Base-by-base conservation (phyloP, 169 alveolate genomes). In the Ichthyophthirius multifiliis region DNA sequence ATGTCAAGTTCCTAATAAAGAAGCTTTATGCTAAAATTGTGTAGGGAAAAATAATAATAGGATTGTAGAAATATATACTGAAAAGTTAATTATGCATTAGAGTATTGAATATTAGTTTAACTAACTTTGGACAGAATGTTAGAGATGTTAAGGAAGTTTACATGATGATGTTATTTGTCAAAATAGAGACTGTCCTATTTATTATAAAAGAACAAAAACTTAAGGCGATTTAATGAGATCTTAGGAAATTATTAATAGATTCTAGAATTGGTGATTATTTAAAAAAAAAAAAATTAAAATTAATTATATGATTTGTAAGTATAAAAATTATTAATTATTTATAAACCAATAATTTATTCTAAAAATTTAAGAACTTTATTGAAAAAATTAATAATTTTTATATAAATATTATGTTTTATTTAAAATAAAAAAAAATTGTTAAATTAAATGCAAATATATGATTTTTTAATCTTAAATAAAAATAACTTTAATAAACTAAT, bases 131-230 rank as follows among this genome's bases (percentile, higher is more conserved):
- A 95, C 99, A n/a, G 97, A 97, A 75, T 98, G 99, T 83, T 98
- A 98, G 89, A 93, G 99, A 82, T 98, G 99, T 86, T 98, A 98
- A 90, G 99, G 99, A 0, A 95, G 98, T 55, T 89, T 97, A 31
- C 97, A 95, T 75, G 98, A 96, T 82, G 99, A 96, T 44, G 98
- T 98, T 46, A 93, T 98, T 43, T 98, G 99, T 87, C 92, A 96
- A 55, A 97, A 97, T 86, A 92, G 99, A 71, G 99, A 98, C 85
- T 98, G 99, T 67, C 99, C 99, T 12, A 98, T 98, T 44, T 98
- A 97, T 90, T 98, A 98, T 89, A 95, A 98, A 67, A 89, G 99
- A 76, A 98, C 96, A 31, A 97, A 98, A 83, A 97, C 97, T 34
- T 89, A 95, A 89, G 95, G 96, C 71, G 98, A 95, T 64, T 90